Conservation (phyloP, 2,329 filamentous ascomycete genomes). For the Aspergillus floridensis region DNA sequence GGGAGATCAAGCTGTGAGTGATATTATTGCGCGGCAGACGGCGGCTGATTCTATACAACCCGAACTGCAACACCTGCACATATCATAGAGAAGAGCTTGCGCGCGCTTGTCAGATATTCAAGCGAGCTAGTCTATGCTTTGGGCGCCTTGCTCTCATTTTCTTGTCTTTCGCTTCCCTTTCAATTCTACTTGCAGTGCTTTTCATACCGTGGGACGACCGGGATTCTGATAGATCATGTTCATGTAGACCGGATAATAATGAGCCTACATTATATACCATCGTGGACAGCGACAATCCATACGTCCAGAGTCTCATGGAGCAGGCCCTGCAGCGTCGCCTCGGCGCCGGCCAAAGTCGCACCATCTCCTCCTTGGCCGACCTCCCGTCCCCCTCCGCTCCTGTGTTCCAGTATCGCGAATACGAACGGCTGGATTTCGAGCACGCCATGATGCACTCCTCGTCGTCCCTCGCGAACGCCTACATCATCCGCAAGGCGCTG, state of each 20-base stretch:
- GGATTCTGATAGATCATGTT: constrained; percentile 34
- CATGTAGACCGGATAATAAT: constrained; percentile 36
- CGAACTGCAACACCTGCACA: constrained; percentile 14
- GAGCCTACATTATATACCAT: constrained; percentile 62
- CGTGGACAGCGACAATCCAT: constrained; percentile 80
- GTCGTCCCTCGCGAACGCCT: constrained; percentile 75
- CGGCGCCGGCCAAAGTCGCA: constrained; percentile 53
- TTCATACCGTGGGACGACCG: constrained; percentile 9
- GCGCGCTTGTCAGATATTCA: constrained; percentile 24
- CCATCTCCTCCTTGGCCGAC: constrained; percentile 53
- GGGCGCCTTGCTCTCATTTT: constrained; percentile 12
- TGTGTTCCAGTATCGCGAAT: constrained; percentile 76
- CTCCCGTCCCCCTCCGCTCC: constrained; percentile 48
- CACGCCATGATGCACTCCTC: constrained; percentile 62
- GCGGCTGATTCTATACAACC: constrained; percentile 19
- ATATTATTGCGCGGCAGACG: constrained; percentile 6
- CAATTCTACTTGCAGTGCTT: background rate
- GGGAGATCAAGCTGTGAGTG: constrained; percentile 82
- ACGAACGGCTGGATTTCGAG: constrained; percentile 85
- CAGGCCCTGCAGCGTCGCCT: constrained; percentile 66
- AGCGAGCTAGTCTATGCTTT: constrained; percentile 28
- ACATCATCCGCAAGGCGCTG: constrained; percentile 91
- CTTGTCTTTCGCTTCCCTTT: constrained; percentile 13
- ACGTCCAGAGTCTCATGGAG: constrained; percentile 83
- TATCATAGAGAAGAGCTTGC: constrained; percentile 22